A percentile compares a stretch with the other conserved stretches of the same genome.
Conservation (phyloP, 1,139 yeast genomes). For the Meyerozyma smithsonii region DNA sequence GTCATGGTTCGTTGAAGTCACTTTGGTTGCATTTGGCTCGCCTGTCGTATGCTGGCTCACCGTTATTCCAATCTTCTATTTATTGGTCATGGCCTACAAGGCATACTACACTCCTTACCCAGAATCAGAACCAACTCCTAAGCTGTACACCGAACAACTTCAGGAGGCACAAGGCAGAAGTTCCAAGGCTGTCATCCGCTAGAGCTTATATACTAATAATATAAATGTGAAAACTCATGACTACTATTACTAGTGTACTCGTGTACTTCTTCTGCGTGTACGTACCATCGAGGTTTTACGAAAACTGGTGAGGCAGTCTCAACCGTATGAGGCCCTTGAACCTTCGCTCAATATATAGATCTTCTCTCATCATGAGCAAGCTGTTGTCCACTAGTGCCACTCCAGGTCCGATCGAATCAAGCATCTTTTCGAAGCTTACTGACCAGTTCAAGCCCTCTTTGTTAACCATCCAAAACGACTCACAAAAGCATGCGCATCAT, state of each 20-base stretch:
- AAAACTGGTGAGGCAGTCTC: not conserved
- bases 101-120: not conserved
- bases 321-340: not conserved
- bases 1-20: not conserved
- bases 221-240: not conserved
- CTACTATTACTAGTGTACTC: not conserved
- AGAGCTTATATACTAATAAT: not conserved
- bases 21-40: not conserved
- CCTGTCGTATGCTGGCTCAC: not conserved
- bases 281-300: not conserved
- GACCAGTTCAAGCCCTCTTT: constrained; percentile 44
- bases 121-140: not conserved
- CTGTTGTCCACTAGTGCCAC: not conserved
- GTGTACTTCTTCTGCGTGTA: too few relatives aligned
- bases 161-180: not conserved
- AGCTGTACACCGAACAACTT: not conserved
- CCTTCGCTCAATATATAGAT: not conserved
- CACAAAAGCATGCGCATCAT: constrained; percentile 86
- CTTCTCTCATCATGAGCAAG: not conserved
- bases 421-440: constrained; percentile 44
- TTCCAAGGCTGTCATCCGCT: not conserved
- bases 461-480: constrained; percentile 69
- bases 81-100: not conserved
- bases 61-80: not conserved
- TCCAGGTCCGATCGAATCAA: constrained; percentile 50